Evolutionary conservation across 2,329 filamentous ascomycete genomes (phyloP).

Genomic region (Clonostachys chloroleuca): DNA sequence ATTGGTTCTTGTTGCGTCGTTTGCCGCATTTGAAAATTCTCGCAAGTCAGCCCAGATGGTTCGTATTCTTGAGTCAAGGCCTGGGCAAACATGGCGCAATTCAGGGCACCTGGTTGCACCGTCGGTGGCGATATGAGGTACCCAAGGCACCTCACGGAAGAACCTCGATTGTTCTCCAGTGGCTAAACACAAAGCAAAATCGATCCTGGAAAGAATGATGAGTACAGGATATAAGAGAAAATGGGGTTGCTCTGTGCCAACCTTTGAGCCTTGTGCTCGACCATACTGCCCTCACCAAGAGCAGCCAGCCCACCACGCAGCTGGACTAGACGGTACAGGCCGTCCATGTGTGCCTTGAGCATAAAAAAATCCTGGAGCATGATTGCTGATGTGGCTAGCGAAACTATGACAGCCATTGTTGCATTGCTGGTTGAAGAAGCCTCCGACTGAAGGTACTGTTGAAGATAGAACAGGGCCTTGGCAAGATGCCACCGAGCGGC

Average conservation of each 20-base stretch:
- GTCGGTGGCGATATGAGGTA: conserved; percentile 3
- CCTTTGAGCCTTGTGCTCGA: conserved; percentile 7
- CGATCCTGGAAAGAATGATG: not conserved
- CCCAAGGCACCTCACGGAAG: conserved; percentile 6
- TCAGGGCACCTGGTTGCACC: conserved; percentile 2
- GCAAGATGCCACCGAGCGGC: conserved; percentile 9
- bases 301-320: conserved; percentile 11
- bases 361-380: conserved; percentile 12
- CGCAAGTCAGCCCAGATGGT: conserved; percentile 13
- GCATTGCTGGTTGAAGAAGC: conserved; percentile 5
- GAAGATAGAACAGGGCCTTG: conserved; percentile 10
- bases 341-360: conserved; percentile 13
- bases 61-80: conserved; percentile 8
- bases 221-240: no score
- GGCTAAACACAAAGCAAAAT: conserved; percentile 1
- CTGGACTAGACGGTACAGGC: conserved; percentile 11
- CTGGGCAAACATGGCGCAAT: conserved; percentile 3
- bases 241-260: not conserved
- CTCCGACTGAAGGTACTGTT: conserved; percentile 8
- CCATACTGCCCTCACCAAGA: conserved; percentile 5
- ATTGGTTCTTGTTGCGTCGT: conserved; percentile 10
- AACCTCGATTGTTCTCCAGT: conserved; percentile 4
- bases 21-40: conserved; percentile 12
- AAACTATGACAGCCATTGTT: conserved; percentile 11
- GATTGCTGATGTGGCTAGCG: conserved; percentile 12